Conservation (phyloP, 257 asterid species). For the Verbascum thapsus region DNA sequence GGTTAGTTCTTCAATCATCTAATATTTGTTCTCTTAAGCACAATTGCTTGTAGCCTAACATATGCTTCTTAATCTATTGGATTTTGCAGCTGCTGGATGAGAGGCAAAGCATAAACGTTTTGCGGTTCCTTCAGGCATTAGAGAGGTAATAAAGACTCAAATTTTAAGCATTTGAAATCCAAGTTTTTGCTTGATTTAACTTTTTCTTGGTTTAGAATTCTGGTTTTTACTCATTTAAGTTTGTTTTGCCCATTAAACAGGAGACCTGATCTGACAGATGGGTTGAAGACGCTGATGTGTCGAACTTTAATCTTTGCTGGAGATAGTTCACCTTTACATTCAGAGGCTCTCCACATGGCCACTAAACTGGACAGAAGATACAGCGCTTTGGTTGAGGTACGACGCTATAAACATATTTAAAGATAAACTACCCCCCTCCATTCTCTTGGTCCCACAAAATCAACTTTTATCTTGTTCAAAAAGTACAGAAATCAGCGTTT, state of each 20-base stretch:
- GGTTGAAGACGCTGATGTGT: slow-evolving; percentile 68
- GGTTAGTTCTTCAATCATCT: slow-evolving; percentile 48
- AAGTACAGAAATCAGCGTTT: too few relatives aligned
- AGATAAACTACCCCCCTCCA: neutral
- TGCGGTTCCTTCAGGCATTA: slow-evolving; percentile 82
- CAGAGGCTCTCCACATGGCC: slow-evolving; percentile 71
- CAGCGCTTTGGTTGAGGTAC: slow-evolving; percentile 93
- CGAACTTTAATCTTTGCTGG: slow-evolving; percentile 89
- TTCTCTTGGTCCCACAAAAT: too few relatives aligned
- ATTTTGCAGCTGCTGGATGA: slow-evolving; percentile 76
- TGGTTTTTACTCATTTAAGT: slow-evolving; percentile 20
- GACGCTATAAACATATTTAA: slow-evolving; percentile 19
- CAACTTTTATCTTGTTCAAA: too few relatives aligned
- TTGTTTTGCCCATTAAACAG: slow-evolving; percentile 41
- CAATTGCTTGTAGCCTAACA: slow-evolving; percentile 1
- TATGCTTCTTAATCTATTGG: slow-evolving; percentile 10
- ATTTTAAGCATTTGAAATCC: neutral
- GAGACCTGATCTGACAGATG: slow-evolving; percentile 76
- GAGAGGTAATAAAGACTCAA: slow-evolving; percentile 48
- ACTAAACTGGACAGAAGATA: slow-evolving; percentile 74
- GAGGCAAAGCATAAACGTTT: slow-evolving; percentile 77
- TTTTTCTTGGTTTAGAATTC: slow-evolving; percentile 1
- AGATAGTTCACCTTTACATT: slow-evolving; percentile 75
- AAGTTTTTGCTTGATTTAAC: slow-evolving; percentile 11
- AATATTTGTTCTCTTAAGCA: neutral